phyloP scores from a whole-genome alignment of 495 filamentous ascomycete species.

The Neurospora tetraspora region DNA sequence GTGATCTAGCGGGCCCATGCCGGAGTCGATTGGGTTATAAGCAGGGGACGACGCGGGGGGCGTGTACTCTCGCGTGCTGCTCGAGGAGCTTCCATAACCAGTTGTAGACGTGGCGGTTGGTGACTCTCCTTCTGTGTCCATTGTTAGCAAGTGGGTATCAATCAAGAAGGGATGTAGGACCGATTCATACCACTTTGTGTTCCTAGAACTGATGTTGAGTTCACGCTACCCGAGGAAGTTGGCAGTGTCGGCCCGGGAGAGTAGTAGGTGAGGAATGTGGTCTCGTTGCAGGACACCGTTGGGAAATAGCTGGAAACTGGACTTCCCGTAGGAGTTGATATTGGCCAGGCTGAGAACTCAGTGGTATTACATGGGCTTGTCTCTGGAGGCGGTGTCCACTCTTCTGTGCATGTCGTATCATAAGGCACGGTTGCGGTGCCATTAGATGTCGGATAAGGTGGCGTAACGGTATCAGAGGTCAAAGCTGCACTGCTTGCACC shows the following conservation, averaged over 20 bases:
- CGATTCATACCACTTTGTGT: not conserved
- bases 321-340: not conserved
- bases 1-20: slow-evolving; percentile 15
- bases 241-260: not conserved
- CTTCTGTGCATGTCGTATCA: slow-evolving; percentile 12
- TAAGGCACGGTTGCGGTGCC: slow-evolving; percentile 4
- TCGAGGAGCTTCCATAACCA: not conserved
- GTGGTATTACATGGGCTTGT: slow-evolving; percentile 7
- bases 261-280: slow-evolving; percentile 5
- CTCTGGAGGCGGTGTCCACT: slow-evolving; percentile 1
- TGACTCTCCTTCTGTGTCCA: not conserved
- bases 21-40: slow-evolving; percentile 13
- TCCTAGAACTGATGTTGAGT: slow-evolving; percentile 3
- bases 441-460: slow-evolving; percentile 8
- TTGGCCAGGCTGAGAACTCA: not conserved
- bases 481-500: not conserved
- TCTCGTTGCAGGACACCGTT: slow-evolving; percentile 12
- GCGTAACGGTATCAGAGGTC: not conserved
- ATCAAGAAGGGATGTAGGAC: not conserved
- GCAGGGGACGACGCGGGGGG: not conserved
- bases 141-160: not conserved
- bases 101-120: not conserved
- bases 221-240: not conserved
- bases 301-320: slow-evolving; percentile 2
- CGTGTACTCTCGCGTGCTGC: not conserved